Conservation (phyloP, 345 rosid genomes). For the Psidium guajava region DNA sequence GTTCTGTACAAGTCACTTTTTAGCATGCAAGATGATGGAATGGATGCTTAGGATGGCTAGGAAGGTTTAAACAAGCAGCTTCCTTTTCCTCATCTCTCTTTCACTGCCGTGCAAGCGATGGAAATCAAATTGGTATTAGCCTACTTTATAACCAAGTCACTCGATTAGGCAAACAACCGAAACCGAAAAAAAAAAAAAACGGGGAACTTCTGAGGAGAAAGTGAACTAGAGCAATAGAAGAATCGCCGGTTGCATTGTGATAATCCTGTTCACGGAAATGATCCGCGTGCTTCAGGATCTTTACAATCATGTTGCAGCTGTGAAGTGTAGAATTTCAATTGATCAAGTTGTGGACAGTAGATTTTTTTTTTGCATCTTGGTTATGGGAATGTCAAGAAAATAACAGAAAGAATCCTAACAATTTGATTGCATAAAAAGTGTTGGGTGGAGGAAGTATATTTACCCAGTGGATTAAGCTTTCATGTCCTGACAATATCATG, state of each 20-base stretch:
- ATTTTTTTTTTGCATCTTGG: background rate
- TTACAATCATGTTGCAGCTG: background rate
- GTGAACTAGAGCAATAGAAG: background rate
- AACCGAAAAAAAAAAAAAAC: background rate
- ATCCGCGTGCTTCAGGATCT: background rate
- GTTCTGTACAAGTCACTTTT: background rate
- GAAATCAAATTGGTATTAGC: background rate
- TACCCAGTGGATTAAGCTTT: conserved; percentile 44
- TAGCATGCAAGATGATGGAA: background rate
- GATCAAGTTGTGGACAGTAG: background rate
- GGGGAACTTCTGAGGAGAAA: background rate
- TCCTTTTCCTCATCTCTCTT: background rate
- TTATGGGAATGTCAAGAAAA: background rate
- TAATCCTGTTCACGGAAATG: background rate
- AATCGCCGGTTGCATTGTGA: background rate
- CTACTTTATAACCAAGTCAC: background rate
- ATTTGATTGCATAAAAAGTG: background rate
- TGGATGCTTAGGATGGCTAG: background rate
- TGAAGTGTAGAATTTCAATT: background rate
- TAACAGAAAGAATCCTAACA: background rate
- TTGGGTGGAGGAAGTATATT: background rate
- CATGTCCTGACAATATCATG: conserved; percentile 17
- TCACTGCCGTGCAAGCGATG: background rate
- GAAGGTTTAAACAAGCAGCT: background rate
- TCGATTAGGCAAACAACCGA: background rate